phyloP scores from a whole-genome alignment of 306 rosid genomes.

The Comarum palustre region DNA sequence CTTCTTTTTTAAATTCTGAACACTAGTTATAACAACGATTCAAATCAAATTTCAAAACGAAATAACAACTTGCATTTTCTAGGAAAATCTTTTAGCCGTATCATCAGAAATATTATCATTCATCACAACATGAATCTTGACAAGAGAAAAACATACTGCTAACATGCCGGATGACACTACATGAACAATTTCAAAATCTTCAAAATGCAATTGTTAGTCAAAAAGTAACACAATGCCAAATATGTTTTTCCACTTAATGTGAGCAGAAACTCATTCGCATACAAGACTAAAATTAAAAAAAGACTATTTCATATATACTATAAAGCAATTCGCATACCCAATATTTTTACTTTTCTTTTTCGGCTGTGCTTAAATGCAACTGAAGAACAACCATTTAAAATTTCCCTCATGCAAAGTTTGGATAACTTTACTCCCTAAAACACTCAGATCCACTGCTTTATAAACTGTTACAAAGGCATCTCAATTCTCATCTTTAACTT shows the following conservation, averaged over 20 bases:
- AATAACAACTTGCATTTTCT: neutral
- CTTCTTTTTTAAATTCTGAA: neutral
- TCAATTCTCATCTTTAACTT: neutral
- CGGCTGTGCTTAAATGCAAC: neutral
- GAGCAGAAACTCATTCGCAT: neutral
- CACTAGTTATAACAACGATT: neutral
- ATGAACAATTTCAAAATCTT: neutral
- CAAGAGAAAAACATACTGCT: neutral
- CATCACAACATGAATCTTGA: neutral
- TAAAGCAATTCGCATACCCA: neutral
- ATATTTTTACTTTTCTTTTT: neutral
- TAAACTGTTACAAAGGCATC: neutral
- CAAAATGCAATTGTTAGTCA: neutral
- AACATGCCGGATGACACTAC: neutral
- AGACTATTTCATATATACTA: neutral
- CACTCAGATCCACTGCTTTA: neutral
- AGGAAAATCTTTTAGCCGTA: neutral
- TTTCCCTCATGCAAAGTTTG: neutral
- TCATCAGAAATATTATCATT: neutral
- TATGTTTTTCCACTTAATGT: neutral
- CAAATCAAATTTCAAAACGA: neutral
- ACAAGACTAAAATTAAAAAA: neutral
- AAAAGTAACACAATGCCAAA: neutral
- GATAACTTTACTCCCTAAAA: neutral
- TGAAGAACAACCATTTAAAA: neutral